Conservation (phyloP, 345 rosid species). For the Heritiera fomes region DNA sequence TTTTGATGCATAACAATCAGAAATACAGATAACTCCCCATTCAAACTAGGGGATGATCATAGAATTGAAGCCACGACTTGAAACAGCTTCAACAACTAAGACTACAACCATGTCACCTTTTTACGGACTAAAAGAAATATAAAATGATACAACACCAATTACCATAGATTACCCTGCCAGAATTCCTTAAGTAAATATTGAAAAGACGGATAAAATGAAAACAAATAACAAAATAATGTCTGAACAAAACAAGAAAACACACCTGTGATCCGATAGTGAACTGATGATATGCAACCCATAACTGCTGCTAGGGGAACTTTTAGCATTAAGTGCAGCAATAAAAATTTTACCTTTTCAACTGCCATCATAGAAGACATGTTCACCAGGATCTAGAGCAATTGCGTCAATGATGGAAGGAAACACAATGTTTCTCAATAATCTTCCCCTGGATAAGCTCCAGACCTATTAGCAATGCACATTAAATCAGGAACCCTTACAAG, state of each 20-base stretch:
- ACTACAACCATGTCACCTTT: neutral
- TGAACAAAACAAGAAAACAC: neutral
- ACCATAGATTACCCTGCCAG: neutral
- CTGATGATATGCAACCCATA: slow-evolving; percentile 62
- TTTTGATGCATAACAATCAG: neutral
- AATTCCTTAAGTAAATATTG: neutral
- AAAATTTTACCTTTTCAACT: slow-evolving; percentile 74
- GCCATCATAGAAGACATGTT: slow-evolving; percentile 85
- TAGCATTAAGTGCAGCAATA: slow-evolving; percentile 63
- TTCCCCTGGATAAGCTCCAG: slow-evolving; percentile 77
- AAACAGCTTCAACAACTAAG: neutral
- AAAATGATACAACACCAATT: neutral
- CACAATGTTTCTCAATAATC: slow-evolving; percentile 53
- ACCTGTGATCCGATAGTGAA: slow-evolving; percentile 60
- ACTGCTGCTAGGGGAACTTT: slow-evolving; percentile 40
- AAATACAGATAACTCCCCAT: neutral
- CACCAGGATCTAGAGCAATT: slow-evolving; percentile 77
- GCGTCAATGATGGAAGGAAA: slow-evolving; percentile 80
- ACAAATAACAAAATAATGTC: neutral
- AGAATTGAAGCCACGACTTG: neutral
- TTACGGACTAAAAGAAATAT: neutral
- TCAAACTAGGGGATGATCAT: neutral
- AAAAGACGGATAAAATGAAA: neutral
- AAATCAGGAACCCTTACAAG: neutral
- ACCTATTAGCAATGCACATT: slow-evolving; percentile 42